Percentiles rank a stretch among this genome's conserved stretches.
These are phyloP conservation scores for Saussurea involucrata DNA, from an alignment of 129 eudicot species.

Conservation along the genomic window DNA sequence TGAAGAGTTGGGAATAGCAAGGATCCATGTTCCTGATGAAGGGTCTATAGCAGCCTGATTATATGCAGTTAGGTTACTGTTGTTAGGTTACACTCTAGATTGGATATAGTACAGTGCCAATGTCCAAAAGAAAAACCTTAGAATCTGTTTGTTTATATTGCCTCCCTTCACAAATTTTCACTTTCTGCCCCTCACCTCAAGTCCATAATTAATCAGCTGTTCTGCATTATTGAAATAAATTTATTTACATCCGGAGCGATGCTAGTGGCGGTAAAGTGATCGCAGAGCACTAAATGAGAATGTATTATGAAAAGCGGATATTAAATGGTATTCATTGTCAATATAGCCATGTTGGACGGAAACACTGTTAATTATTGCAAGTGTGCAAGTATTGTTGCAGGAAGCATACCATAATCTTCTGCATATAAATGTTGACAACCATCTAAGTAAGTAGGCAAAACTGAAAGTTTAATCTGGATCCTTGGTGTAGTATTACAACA, in stretches of 20 bases:
- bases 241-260: not conserved
- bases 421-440: not conserved
- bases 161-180: not conserved
- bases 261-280: not conserved
- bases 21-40: too few species aligned
- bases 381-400: not conserved
- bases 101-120: not conserved
- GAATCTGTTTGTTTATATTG: not conserved
- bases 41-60: not conserved
- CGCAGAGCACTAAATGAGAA: not conserved
- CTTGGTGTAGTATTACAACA: not conserved
- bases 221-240: not conserved
- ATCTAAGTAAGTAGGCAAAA: not conserved
- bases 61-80: not conserved
- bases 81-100: not conserved
- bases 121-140: not conserved
- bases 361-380: not conserved
- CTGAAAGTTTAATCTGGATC: not conserved
- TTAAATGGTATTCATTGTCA: not conserved
- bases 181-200: not conserved
- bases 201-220: not conserved
- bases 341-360: not conserved
- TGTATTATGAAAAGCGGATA: not conserved
- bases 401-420: not conserved
- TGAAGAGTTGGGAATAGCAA: too few species aligned